Evolutionary conservation across 2,329 filamentous ascomycete genomes (phyloP), one percentile per base, ranked within the genome.

Genomic region (Coniella vitis): DNA sequence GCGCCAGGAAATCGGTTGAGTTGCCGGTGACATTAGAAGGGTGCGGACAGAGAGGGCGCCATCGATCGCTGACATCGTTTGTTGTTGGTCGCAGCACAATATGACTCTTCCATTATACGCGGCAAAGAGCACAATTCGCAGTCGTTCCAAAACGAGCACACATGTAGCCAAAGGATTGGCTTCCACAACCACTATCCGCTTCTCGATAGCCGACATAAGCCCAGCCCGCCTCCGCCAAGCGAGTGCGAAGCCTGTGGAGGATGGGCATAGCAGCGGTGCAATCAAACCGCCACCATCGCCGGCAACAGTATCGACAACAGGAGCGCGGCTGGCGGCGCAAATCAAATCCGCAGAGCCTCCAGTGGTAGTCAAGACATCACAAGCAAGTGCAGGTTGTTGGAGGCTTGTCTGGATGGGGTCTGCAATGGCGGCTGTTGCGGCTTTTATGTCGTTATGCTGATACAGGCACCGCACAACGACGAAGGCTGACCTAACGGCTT

Each of bases 151-250:
- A 29, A 5, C 10, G 25, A 29, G 25, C 25, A 29, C 71, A 50
- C 68, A 69, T 58, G 72, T 76, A 9, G 70, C 65, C n/a, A 79
- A 57, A 1, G 79, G 63, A 10, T 78, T 67, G 40, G 66, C 63
- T 22, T 78, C 69, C 59, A 51, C 44, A 7, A 29, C 25, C 25
- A 29, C 25, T 29, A 45, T 53, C 22, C 47, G 43, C 2, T 42
- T 53, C 5, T 45, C 10, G 22, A n/a, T 41, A 19, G 22, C 38
- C 34, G 25, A 29, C 25, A 29, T 5, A 29, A 29, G 25, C 25
- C 10, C 25, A 29, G 25, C 25, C 25, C 10, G 10, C 10, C 25
- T 5, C 25, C 10, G 5, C 25, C 25, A 29, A 29, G 25, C 25
- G 10, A 29, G 10, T 29, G 25, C 25, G 25, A 29, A 29, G 25